A percentile compares a stretch with the other conserved stretches of the same genome.
phyloP scores from a whole-genome alignment of 1,139 yeast species.

The Hemisphaericaspora subhashii region DNA sequence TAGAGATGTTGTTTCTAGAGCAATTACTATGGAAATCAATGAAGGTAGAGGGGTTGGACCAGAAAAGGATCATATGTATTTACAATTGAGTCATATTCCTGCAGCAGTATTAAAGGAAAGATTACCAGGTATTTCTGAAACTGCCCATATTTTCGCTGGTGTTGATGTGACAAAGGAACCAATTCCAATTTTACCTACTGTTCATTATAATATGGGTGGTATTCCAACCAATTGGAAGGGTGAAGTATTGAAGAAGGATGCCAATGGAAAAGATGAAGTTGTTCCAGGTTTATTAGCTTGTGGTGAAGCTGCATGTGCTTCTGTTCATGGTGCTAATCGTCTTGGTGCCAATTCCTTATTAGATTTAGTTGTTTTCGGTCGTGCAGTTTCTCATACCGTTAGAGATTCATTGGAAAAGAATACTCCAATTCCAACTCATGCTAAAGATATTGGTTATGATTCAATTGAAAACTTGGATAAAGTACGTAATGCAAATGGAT shows the following conservation, averaged over 20 bases:
- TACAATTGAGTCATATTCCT: slow-evolving; percentile 94
- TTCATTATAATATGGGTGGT: slow-evolving; percentile 99
- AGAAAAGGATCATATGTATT: slow-evolving; percentile 88
- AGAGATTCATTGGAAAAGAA: slow-evolving; percentile 85
- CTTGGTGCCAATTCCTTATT: slow-evolving; percentile 98
- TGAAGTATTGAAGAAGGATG: slow-evolving; percentile 84
- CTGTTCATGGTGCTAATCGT: slow-evolving; percentile 99
- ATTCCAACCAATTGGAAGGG: slow-evolving; percentile 98
- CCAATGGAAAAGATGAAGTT: slow-evolving; percentile 84
- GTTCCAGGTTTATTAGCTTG: slow-evolving; percentile 96
- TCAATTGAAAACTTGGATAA: slow-evolving; percentile 89
- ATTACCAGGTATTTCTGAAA: slow-evolving; percentile 98
- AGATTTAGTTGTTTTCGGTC: slow-evolving; percentile 96
- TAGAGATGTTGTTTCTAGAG: slow-evolving; percentile 97
- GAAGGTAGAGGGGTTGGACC: slow-evolving; percentile 99
- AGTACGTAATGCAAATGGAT: slow-evolving; percentile 82
- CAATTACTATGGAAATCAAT: slow-evolving; percentile 97
- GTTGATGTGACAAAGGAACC: slow-evolving; percentile 99
- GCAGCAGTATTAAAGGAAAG: slow-evolving; percentile 90
- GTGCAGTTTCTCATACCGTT: slow-evolving; percentile 95
- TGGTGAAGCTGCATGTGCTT: slow-evolving; percentile 99
- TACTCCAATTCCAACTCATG: slow-evolving; percentile 70
- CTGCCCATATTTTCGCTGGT: slow-evolving; percentile 98
- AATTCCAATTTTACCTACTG: slow-evolving; percentile 97
- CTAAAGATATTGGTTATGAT: slow-evolving; percentile 85